A percentile compares a stretch with the other conserved stretches of the same genome.
Evolutionary conservation across 306 rosid genomes (phyloP).

Genomic region (Hippophae rhamnoides): DNA sequence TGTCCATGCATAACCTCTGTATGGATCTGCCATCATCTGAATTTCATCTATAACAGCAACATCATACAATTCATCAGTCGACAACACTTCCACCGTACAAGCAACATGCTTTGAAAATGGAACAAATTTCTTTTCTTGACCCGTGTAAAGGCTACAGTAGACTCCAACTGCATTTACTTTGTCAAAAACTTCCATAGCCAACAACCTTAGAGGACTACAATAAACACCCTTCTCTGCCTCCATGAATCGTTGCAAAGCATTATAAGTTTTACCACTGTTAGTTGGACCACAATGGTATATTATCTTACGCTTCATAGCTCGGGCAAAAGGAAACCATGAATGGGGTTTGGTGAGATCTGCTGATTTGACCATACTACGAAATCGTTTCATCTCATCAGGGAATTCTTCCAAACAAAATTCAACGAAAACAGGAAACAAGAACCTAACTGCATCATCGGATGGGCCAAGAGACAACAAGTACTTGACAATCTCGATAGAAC

Average conservation of each 20-base stretch:
- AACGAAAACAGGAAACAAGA: constrained; percentile 77
- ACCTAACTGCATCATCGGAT: constrained; percentile 52
- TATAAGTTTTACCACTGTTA: constrained; percentile 90
- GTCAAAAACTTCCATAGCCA: constrained; percentile 97
- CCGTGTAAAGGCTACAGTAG: constrained; percentile 70
- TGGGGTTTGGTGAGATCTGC: constrained; percentile 87
- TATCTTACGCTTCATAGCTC: constrained; percentile 89
- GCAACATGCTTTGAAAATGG: constrained; percentile 74
- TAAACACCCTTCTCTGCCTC: constrained; percentile 76
- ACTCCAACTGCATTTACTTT: constrained; percentile 76
- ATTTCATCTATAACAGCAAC: constrained; percentile 86
- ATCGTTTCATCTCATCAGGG: constrained; percentile 64
- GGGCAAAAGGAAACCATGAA: constrained; percentile 90
- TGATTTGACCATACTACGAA: constrained; percentile 43
- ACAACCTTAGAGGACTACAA: constrained; percentile 77
- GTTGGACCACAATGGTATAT: constrained; percentile 93
- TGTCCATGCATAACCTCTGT: constrained; percentile 83
- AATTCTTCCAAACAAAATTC: constrained; percentile 73
- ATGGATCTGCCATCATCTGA: constrained; percentile 73
- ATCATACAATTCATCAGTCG: constrained; percentile 68
- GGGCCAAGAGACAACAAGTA: constrained; percentile 62
- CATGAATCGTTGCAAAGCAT: constrained; percentile 82
- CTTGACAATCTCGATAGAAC: constrained; percentile 40
- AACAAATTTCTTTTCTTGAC: constrained; percentile 76
- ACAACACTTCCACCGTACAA: constrained; percentile 88